phyloP scores from a whole-genome alignment of 2,329 filamentous ascomycete genomes.

The Beauveria sp. region DNA sequence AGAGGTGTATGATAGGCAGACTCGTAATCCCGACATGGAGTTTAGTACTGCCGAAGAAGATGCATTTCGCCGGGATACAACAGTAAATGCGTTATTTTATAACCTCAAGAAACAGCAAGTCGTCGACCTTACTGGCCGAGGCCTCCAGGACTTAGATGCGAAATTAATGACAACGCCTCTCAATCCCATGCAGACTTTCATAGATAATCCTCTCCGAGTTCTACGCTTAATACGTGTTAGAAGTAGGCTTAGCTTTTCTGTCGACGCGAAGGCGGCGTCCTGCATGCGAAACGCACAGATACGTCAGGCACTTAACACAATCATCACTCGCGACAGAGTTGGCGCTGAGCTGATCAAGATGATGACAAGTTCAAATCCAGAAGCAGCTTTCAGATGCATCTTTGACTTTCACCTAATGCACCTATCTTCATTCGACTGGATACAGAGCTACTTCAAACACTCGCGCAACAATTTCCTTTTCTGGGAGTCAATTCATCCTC shows the following conservation, averaged over 20 bases:
- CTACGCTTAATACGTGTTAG: constrained; percentile 13
- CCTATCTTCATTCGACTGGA: constrained; percentile 14
- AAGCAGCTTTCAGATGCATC: constrained; percentile 10
- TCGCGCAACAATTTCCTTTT: background rate
- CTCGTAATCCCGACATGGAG: constrained; percentile 14
- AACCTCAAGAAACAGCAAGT: constrained; percentile 14
- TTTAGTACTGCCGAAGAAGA: constrained; percentile 16
- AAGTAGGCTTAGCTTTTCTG: constrained; percentile 12
- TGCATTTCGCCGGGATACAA: constrained; percentile 15
- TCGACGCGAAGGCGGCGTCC: background rate
- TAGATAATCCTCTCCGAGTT: constrained; percentile 16
- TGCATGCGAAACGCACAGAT: constrained; percentile 11
- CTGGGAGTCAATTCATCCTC: background rate
- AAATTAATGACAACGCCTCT: constrained; percentile 15
- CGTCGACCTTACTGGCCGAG: constrained; percentile 13
- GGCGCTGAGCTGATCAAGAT: constrained; percentile 14
- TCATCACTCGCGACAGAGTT: constrained; percentile 15
- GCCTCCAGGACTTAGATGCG: constrained; percentile 11
- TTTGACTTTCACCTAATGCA: constrained; percentile 5
- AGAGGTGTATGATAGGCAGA: constrained; percentile 14
- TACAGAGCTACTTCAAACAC: constrained; percentile 1
- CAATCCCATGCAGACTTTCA: constrained; percentile 13
- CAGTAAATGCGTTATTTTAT: constrained; percentile 15
- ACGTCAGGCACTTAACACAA: constrained; percentile 11
- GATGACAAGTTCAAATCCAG: constrained; percentile 9